Percentiles rank a stretch among this genome's conserved stretches.
phyloP scores from a whole-genome alignment of 805 yeast genomes.

The Danielia reshetovae region DNA sequence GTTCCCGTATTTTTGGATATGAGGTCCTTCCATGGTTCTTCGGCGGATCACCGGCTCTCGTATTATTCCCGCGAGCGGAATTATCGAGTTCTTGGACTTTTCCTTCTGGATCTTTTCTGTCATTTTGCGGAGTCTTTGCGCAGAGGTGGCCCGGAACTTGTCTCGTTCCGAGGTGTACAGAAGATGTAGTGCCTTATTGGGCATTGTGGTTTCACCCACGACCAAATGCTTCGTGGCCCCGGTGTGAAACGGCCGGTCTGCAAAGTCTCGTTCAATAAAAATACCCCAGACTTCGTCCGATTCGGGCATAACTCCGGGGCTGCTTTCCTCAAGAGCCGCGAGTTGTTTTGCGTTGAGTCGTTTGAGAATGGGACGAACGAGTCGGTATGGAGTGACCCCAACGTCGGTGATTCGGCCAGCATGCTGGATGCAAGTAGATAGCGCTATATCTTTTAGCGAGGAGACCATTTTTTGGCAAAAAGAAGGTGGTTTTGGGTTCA shows the following conservation, averaged over 20 bases:
- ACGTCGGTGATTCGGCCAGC: conserved; percentile 16
- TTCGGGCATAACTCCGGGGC: conserved; percentile 39
- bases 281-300: conserved; percentile 45
- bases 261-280: conserved; percentile 46
- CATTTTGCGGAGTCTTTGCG: conserved; percentile 40
- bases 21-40: conserved; percentile 3
- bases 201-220: conserved; percentile 17
- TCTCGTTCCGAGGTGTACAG: conserved; percentile 40
- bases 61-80: conserved; percentile 11
- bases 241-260: conserved; percentile 34
- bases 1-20: conserved; percentile 2
- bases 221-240: conserved; percentile 4
- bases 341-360: conserved; percentile 43
- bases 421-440: conserved; percentile 11
- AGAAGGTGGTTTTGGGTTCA: too few species aligned
- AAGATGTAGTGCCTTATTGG: conserved; percentile 37
- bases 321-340: conserved; percentile 34
- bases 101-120: conserved; percentile 36
- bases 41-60: conserved; percentile 16
- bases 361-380: conserved; percentile 43
- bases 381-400: conserved; percentile 36
- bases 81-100: conserved; percentile 41
- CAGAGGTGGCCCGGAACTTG: conserved; percentile 39
- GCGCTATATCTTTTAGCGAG: conserved; percentile 12
- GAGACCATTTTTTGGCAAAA: conserved; percentile 7